These are phyloP conservation scores for Thecaphora thlaspeos DNA, from an alignment of 1,284 basidiomycete genomes.

Conservation along the genomic window DNA sequence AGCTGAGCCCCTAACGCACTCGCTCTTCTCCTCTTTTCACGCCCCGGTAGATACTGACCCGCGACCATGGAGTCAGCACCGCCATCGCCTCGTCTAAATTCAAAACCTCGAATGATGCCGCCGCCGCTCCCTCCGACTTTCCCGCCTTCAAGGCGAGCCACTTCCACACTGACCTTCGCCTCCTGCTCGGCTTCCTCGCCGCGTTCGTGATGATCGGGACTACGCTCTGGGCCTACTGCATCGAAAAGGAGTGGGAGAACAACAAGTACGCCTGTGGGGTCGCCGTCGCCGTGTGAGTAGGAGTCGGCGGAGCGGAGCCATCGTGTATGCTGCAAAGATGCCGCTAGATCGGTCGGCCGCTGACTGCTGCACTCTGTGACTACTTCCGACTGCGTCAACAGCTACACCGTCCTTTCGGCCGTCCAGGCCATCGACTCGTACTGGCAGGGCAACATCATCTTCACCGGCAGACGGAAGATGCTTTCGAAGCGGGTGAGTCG, in stretches of 20 bases:
- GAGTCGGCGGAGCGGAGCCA: too few species aligned
- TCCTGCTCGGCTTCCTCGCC: slow-evolving; percentile 39
- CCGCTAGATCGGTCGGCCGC: too few species aligned
- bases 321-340: too few species aligned
- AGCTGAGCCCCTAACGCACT: too few species aligned
- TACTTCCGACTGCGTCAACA: too few species aligned
- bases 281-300: slow-evolving; percentile 38
- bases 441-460: slow-evolving; percentile 43
- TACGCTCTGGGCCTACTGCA: slow-evolving; percentile 43
- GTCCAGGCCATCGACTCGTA: slow-evolving; percentile 37
- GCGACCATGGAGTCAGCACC: neutral
- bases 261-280: slow-evolving; percentile 40
- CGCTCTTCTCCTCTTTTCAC: neutral
- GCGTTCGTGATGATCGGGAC: slow-evolving; percentile 51
- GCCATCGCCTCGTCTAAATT: too few species aligned
- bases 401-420: slow-evolving; percentile 31
- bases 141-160: slow-evolving; percentile 48
- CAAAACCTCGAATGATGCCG: too few species aligned
- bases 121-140: slow-evolving; percentile 12
- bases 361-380: neutral
- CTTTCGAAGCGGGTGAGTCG: slow-evolving; percentile 27
- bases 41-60: slow-evolving; percentile 15
- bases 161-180: slow-evolving; percentile 41
- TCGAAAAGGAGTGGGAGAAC: slow-evolving; percentile 52
- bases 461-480: slow-evolving; percentile 43